Base-by-base conservation (phyloP, 805 yeast species). In the Metschnikowia noctiluminum region DNA sequence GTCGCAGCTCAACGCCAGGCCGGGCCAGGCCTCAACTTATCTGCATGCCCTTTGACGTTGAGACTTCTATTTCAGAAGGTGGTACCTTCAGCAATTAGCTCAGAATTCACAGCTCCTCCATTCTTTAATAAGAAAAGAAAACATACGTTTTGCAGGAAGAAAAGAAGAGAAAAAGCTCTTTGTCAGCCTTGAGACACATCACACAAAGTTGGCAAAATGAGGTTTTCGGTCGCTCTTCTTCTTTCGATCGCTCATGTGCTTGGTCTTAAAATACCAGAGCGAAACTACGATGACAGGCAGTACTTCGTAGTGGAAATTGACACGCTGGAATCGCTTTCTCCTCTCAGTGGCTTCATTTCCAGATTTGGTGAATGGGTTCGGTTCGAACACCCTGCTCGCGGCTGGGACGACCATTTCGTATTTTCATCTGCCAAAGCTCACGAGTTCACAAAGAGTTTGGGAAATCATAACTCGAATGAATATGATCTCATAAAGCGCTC, bases 341-440 rank as follows among this genome's bases (percentile, higher is more conserved):
- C 71, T 9, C 57, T 73, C 9, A 43, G 51, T 0, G 60, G 68
- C n/a, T 73, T 85, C 44, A 58, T 66, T 11, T 34, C 56, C 0
- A 42, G 58, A 12, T 74, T 77, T 61, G 73, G 78, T 3, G 62
- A 62, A 13, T 58, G 56, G 7, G 72, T 63, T 55, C 49, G 51
- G 21, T 87, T 69, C 58, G 95, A 89, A 62, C 88, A 87, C 62
- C 77, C 71, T 26, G 79, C 82, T 2, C 73, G 84, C 35, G 86
- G 85, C 0, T 62, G 82, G 21, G 81, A 78, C 21, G 72, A 81
- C 51, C 84, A 83, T 62, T 81, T 78, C 62, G 85, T 89, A 12
- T 85, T 88, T 58, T 85, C 92, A 8, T 62, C 79, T 28, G 54
- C 64, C 31, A 78, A 78, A 54, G 46, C 55, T 10, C 73, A 72